Evolutionary conservation across 2,329 filamentous ascomycete genomes (phyloP).

Genomic region (Cryoendolithus antarcticus): DNA sequence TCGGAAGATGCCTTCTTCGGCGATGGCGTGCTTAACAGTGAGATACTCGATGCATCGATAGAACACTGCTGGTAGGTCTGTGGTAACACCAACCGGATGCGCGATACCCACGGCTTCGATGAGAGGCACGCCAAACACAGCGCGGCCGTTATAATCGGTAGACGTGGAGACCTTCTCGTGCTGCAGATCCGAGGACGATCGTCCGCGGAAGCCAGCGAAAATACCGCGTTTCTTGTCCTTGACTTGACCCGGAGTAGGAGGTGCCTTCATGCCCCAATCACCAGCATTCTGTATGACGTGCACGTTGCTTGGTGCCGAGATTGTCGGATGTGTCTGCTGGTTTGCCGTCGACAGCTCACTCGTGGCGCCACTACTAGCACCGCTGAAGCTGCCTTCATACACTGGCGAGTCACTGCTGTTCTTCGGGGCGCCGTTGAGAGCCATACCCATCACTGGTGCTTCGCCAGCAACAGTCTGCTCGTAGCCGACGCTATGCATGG

Average conservation of each 20-base stretch:
- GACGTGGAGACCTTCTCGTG: conserved; percentile 10
- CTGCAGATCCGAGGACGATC: conserved; percentile 55
- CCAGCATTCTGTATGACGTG: conserved; percentile 70
- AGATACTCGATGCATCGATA: conserved; percentile 94
- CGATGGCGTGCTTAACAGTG: conserved; percentile 64
- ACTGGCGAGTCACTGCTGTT: conserved; percentile 23
- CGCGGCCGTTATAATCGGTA: conserved; percentile 6
- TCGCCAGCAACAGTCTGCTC: conserved; percentile 46
- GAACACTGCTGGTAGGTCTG: conserved; percentile 78
- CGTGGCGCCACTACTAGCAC: conserved; percentile 3
- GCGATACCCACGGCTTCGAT: conserved; percentile 77
- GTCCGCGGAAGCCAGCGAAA: conserved; percentile 48
- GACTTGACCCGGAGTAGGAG: conserved; percentile 27
- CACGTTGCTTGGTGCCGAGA: conserved; percentile 76
- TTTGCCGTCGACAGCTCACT: conserved; percentile 14
- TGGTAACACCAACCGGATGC: conserved; percentile 57
- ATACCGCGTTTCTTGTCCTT: conserved; percentile 72
- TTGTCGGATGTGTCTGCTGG: conserved; percentile 32
- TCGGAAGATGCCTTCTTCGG: conserved; percentile 91
- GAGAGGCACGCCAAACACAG: conserved; percentile 75
- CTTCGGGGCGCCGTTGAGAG: conserved; percentile 6
- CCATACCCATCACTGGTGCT: conserved; percentile 40
- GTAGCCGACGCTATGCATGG: conserved; percentile 36
- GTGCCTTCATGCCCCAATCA: conserved; percentile 71
- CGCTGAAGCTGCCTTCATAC: conserved; percentile 22